Evolutionary conservation across 129 eudicot species (phyloP).

Genomic region (Saposhnikovia divaricata): DNA sequence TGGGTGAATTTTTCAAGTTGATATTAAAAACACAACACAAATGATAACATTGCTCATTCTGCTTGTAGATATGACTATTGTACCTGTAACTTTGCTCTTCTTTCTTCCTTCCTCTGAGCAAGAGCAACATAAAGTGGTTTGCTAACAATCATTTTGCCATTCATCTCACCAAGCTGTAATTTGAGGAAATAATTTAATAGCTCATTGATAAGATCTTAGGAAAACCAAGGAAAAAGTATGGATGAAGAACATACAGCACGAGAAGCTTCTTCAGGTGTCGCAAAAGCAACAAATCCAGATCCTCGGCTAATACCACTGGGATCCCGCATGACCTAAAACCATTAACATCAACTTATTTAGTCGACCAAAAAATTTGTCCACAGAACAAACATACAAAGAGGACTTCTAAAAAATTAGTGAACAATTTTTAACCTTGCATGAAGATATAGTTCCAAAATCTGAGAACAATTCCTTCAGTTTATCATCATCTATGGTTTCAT

Average conservation of each 20-base stretch:
- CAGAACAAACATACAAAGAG: neutral
- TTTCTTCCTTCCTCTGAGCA: constrained; percentile 79
- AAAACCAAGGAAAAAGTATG: neutral
- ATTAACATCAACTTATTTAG: neutral
- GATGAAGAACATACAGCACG: constrained; percentile 55
- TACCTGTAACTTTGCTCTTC: constrained; percentile 86
- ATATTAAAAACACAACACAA: neutral
- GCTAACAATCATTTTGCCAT: constrained; percentile 74
- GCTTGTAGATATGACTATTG: neutral
- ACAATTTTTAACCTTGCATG: constrained; percentile 44
- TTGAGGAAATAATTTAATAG: neutral
- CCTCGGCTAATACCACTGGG: constrained; percentile 79
- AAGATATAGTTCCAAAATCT: constrained; percentile 43
- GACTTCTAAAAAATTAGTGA: neutral
- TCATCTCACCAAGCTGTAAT: constrained; percentile 66
- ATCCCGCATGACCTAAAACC: constrained; percentile 66
- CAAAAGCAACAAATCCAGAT: constrained; percentile 79
- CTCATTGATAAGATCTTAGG: neutral
- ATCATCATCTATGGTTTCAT: constrained; percentile 43
- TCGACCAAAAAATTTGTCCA: neutral
- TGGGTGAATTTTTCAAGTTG: neutral
- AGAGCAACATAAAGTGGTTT: constrained; percentile 79
- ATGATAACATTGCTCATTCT: neutral
- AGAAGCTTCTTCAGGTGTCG: constrained; percentile 67
- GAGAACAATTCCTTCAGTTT: constrained; percentile 50